Evolutionary conservation across 2,329 filamentous ascomycete genomes (phyloP).

Genomic region (Hypomyces rosellus): DNA sequence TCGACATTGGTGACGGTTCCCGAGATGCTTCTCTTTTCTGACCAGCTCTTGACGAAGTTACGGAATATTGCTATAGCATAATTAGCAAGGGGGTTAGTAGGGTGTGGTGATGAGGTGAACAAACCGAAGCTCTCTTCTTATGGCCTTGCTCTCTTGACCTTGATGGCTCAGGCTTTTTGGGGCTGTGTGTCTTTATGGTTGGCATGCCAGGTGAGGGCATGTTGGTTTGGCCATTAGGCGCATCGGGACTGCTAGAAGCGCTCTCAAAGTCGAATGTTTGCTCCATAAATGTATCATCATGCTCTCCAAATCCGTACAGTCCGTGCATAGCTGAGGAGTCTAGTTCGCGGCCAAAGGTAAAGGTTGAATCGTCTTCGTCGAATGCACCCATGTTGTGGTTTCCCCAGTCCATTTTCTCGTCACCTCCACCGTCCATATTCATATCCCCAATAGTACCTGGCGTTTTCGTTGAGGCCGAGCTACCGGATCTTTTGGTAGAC

Average conservation of each 20-base stretch:
- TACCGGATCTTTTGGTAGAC: conserved; percentile 40
- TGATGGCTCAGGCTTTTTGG: conserved; percentile 26
- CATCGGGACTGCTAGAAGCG: conserved; percentile 49
- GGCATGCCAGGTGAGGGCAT: conserved; percentile 40
- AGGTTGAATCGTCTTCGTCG: conserved; percentile 33
- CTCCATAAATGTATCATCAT: conserved; percentile 40
- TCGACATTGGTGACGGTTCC: conserved; percentile 50
- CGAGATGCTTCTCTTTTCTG: conserved; percentile 41
- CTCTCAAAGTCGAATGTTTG: conserved; percentile 53
- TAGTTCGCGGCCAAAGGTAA: conserved; percentile 26
- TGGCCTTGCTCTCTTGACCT: conserved; percentile 28
- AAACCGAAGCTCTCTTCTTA: conserved; percentile 38
- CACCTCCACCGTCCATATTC: conserved; percentile 35
- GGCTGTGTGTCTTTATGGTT: conserved; percentile 31
- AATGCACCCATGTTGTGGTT: conserved; percentile 26
- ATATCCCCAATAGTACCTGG: conserved; percentile 35
- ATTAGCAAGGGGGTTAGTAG: conserved; percentile 20
- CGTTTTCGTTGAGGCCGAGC: conserved; percentile 40
- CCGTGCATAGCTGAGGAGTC: conserved; percentile 22
- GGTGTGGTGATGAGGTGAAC: conserved; percentile 10
- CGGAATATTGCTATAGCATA: conserved; percentile 41
- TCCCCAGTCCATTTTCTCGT: conserved; percentile 40
- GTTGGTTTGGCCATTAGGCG: conserved; percentile 19
- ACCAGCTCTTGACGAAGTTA: conserved; percentile 45
- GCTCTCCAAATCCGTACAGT: conserved; percentile 26